Evolutionary conservation across 106 monocot species (phyloP).

Genomic region (Apostasia shenzhenica): DNA sequence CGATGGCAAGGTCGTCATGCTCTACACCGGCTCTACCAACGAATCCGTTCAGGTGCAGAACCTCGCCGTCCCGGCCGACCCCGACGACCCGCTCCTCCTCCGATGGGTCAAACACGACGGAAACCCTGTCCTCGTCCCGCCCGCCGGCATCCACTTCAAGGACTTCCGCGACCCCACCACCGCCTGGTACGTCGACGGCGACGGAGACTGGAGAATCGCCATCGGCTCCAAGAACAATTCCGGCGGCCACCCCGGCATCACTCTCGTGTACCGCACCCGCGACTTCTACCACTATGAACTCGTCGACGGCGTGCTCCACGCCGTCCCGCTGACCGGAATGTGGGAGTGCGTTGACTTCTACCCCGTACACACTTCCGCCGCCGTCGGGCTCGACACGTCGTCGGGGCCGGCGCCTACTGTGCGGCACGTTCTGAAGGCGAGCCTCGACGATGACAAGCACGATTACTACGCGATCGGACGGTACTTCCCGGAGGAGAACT

Average conservation of each 20-base stretch:
- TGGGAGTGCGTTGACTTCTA: constrained; percentile 95
- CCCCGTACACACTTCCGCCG: constrained; percentile 35
- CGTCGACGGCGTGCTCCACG: constrained; percentile 38
- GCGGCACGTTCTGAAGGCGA: constrained; percentile 80
- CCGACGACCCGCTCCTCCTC: constrained; percentile 31
- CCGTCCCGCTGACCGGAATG: constrained; percentile 65
- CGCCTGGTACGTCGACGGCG: constrained; percentile 21
- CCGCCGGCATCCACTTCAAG: constrained; percentile 12
- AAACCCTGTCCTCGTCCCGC: constrained; percentile 43
- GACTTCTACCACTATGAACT: constrained; percentile 58
- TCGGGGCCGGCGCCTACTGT: constrained; percentile 16
- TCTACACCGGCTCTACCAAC: constrained; percentile 45
- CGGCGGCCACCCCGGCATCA: constrained; percentile 31
- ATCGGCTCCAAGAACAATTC: constrained; percentile 17
- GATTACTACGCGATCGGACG: constrained; percentile 84
- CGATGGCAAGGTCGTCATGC: constrained; percentile 40
- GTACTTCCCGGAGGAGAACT: constrained; percentile 28
- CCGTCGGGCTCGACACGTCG: constrained; percentile 62
- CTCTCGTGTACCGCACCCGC: constrained; percentile 63
- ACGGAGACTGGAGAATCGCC: constrained; percentile 15
- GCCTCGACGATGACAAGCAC: constrained; percentile 66
- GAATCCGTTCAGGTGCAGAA: constrained; percentile 36
- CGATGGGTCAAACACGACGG: constrained; percentile 35
- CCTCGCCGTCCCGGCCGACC: constrained; percentile 40
- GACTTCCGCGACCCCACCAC: constrained; percentile 72